Evolutionary conservation across 2,329 filamentous ascomycete genomes (phyloP), one percentile per base, ranked within the genome.

Genomic region (Hypoxylon sp.): DNA sequence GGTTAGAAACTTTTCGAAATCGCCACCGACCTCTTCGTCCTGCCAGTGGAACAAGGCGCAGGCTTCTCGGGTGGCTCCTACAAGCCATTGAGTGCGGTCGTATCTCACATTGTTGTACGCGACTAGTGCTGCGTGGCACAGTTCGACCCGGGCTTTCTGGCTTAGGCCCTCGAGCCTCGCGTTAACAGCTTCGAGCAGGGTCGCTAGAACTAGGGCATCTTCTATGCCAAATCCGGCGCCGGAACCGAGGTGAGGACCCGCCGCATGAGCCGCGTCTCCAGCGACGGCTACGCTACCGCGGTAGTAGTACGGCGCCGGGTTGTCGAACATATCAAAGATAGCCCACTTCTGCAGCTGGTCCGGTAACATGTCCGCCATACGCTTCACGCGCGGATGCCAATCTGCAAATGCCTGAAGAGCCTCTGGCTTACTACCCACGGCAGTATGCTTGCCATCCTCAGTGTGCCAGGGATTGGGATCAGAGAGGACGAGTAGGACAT

Each of bases 181-280:
- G 48, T 75, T 61, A 11, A 69, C 74, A 6, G 65, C 69, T n/a
- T 68, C 60, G 5, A 76, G 63, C 30, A 75, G 30, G 2, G 19
- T 71, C n/a, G 73, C 72, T 23, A 75, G 62, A 14, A 73, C 72
- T 25, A 85, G 78, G 1, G 81, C 82, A 65, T 89, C 87, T 74
- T 89, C 87, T 60, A 89, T 81, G 13, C 85, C 86, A 72, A 85
- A 83, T 2, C 86, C 84, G 1, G 86, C 87, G 5, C 87, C 87
- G 0, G 85, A 82, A 2, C 86, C 86, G 9, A 85, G 82, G 74
- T 88, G 85, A 0, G 87, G 87, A 0, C 83, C 84, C 0, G 80
- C 78, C 0, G 86, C 86, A 68, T 89, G 87, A 3, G 87, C 87
- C 0, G 86, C 86, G 68, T 89, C 86, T 6, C 87, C 87, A 0